A percentile compares a stretch with the other conserved stretches of the same genome.
Conservation (phyloP, 495 filamentous ascomycete species). For the Penicillium lividum region DNA sequence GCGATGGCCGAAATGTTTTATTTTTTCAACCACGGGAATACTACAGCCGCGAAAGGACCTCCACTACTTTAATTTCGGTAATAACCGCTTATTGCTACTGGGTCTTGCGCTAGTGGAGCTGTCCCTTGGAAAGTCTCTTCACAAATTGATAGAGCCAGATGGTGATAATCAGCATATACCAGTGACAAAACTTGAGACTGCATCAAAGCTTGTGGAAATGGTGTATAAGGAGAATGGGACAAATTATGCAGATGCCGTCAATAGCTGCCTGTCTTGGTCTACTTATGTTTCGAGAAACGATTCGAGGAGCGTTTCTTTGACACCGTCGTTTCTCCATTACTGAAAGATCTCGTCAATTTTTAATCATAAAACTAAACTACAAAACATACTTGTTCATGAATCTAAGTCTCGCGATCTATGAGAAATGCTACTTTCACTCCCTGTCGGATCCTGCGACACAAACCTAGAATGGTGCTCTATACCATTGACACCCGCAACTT, state of each 20-base stretch:
- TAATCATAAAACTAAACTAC: background rate
- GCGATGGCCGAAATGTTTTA: too few species aligned
- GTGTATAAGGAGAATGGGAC: conserved; percentile 31
- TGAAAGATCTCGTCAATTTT: conserved; percentile 21
- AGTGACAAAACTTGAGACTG: conserved; percentile 25
- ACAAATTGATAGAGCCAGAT: conserved; percentile 16
- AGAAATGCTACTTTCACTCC: too few species aligned
- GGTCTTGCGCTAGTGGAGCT: conserved; percentile 40
- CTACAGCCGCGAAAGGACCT: too few species aligned
- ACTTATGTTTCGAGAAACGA: conserved; percentile 7
- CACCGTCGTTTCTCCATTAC: conserved; percentile 19
- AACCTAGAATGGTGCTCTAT: too few species aligned
- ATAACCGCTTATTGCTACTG: conserved; percentile 28
- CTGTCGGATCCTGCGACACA: too few species aligned
- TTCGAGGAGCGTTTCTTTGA: conserved; percentile 20
- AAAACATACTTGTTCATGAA: too few species aligned
- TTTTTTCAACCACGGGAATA: too few species aligned
- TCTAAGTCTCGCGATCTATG: too few species aligned
- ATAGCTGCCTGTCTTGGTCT: conserved; percentile 34
- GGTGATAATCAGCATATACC: conserved; percentile 22
- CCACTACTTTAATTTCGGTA: conserved; percentile 5
- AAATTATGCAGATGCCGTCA: conserved; percentile 36
- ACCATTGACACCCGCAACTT: too few species aligned
- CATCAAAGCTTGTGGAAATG: conserved; percentile 22
- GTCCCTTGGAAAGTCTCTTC: conserved; percentile 33